Conservation (phyloP, 2,329 filamentous ascomycete genomes). For the Aspergillus unguis region DNA sequence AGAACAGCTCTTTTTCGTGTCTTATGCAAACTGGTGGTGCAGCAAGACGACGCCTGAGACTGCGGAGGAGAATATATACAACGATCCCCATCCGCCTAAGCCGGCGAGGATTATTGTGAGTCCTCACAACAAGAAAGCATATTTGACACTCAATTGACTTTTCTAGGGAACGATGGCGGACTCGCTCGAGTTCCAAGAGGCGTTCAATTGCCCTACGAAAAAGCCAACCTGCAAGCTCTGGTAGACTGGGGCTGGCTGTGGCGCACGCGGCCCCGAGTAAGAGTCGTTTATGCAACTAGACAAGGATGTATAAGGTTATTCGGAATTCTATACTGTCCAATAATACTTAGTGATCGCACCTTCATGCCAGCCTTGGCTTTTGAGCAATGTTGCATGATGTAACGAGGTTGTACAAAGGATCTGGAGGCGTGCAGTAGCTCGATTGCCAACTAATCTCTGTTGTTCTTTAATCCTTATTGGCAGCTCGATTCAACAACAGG, state of each 20-base stretch:
- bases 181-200: constrained; percentile 64
- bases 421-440: no score
- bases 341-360: no score
- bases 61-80: constrained; percentile 57
- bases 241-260: constrained; percentile 41
- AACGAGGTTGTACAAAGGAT: no score
- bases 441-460: no score
- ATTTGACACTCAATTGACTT: constrained; percentile 7
- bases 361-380: no score
- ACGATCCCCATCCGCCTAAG: constrained; percentile 64
- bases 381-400: background rate
- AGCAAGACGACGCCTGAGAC: constrained; percentile 59
- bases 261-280: background rate
- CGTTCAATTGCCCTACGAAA: constrained; percentile 63
- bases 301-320: background rate
- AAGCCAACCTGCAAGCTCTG: constrained; percentile 68
- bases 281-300: no score
- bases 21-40: constrained; percentile 65
- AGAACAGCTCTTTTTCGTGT: constrained; percentile 68
- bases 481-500: no score
- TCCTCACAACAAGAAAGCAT: background rate
- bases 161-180: constrained; percentile 61
- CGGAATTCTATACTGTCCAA: background rate
- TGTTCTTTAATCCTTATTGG: no score
- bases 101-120: constrained; percentile 55